phyloP scores from a whole-genome alignment of 805 yeast species.

The Saccharomycopsis amapae region DNA sequence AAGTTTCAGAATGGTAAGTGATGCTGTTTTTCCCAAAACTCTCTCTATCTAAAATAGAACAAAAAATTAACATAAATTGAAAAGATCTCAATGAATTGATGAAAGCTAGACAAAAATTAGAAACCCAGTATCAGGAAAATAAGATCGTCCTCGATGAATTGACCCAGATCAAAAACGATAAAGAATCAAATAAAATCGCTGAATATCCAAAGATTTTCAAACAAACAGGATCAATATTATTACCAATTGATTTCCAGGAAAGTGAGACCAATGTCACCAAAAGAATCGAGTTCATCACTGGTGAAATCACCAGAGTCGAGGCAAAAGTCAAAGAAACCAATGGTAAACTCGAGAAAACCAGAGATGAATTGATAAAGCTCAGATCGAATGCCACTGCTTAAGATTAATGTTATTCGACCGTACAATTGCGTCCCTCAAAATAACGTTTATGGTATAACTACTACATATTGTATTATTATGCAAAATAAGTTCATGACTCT shows the following conservation, averaged over 20 bases:
- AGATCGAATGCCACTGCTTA: constrained; percentile 27
- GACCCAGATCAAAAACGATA: constrained; percentile 26
- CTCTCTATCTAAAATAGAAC: no score
- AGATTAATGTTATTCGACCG: not conserved
- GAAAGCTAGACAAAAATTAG: constrained; percentile 75
- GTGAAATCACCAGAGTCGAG: constrained; percentile 76
- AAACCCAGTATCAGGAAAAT: constrained; percentile 92
- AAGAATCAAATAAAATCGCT: constrained; percentile 22
- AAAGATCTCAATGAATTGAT: constrained; percentile 37
- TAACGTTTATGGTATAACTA: not conserved
- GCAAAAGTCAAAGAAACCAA: constrained; percentile 53
- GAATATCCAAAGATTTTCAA: constrained; percentile 77
- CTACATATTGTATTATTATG: not conserved
- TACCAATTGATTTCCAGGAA: constrained; percentile 82
- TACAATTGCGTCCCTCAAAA: no score
- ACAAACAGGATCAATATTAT: constrained; percentile 82
- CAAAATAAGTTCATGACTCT: not conserved
- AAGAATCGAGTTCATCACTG: constrained; percentile 79
- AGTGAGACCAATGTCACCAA: constrained; percentile 80
- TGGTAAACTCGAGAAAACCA: constrained; percentile 46
- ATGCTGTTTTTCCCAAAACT: not conserved
- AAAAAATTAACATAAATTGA: not conserved
- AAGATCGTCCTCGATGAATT: constrained; percentile 83
- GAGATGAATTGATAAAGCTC: constrained; percentile 46
- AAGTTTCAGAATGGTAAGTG: constrained; percentile 16